phyloP scores from a whole-genome alignment of 23 red algal species.

The Gracilaria caudata region DNA sequence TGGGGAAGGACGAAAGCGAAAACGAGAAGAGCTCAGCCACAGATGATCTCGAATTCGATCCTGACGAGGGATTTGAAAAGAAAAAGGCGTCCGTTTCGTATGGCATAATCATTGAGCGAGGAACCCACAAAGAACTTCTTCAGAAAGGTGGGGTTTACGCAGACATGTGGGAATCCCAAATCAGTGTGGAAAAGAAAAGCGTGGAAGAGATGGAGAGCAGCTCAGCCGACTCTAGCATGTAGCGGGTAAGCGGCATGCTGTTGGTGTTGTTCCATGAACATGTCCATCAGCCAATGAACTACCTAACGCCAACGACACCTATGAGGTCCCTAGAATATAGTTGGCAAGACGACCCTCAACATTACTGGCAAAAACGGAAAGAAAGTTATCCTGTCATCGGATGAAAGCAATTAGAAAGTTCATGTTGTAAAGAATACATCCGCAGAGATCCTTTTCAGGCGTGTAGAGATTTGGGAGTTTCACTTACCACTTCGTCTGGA shows the following conservation, averaged over 20 bases:
- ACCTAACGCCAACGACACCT: neutral
- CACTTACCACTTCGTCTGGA: conserved; percentile 6
- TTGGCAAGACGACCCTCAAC: conserved; percentile 19
- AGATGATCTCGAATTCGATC: neutral
- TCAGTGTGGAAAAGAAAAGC: neutral
- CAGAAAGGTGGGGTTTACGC: conserved; percentile 37
- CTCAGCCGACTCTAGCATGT: neutral
- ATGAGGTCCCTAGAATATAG: neutral
- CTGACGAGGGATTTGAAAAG: conserved; percentile 16
- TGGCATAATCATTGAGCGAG: conserved; percentile 77
- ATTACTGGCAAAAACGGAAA: conserved; percentile 9
- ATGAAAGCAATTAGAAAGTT: neutral
- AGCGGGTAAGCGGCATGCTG: neutral
- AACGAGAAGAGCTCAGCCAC: neutral
- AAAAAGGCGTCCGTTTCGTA: neutral
- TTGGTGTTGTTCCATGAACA: too few relatives aligned
- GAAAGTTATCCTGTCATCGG: conserved; percentile 3
- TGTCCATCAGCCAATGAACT: neutral
- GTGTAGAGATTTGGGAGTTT: neutral
- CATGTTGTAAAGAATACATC: neutral
- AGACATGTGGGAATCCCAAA: conserved; percentile 69
- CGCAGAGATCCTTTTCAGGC: neutral
- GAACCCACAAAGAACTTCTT: conserved; percentile 67
- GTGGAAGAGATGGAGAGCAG: conserved; percentile 7
- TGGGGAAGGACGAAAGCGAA: conserved; percentile 49